Percentiles rank a stretch among this genome's conserved stretches.
These are phyloP conservation scores for Candida silvicultrix DNA, from an alignment of 805 yeast genomes.

Conservation along the genomic window DNA sequence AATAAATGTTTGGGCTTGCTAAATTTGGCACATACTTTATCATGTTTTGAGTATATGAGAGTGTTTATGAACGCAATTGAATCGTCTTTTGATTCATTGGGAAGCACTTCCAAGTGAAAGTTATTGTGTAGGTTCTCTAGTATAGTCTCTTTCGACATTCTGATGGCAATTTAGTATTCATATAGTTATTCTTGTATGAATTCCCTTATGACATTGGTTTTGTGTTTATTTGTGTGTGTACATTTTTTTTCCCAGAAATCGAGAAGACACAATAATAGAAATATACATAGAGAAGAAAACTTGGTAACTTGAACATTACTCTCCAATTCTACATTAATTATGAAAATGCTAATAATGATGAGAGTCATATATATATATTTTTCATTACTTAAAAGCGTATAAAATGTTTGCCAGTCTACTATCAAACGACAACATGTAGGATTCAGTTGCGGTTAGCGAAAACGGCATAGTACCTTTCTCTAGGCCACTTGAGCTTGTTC, in stretches of 20 bases:
- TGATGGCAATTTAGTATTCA: no score
- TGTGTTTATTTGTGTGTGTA: neutral
- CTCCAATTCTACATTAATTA: no score
- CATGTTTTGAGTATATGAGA: conserved; percentile 7
- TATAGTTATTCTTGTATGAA: no score
- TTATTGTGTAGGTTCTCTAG: neutral
- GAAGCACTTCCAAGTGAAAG: neutral
- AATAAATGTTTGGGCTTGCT: no score
- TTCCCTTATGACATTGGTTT: no score
- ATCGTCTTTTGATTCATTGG: neutral
- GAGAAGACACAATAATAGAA: neutral
- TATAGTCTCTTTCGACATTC: neutral
- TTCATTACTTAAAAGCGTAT: neutral
- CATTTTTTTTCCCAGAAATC: no score
- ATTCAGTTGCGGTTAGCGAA: conserved; percentile 28
- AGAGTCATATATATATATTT: no score
- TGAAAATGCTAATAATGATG: no score
- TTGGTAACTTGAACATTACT: no score
- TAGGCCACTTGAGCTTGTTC: conserved; percentile 13
- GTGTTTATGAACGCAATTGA: conserved; percentile 7
- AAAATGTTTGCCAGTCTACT: conserved; percentile 26
- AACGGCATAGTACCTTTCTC: conserved; percentile 15
- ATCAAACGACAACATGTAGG: conserved; percentile 28
- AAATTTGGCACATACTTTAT: conserved; percentile 3
- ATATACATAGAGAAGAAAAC: no score